Evolutionary conservation across 2,329 filamentous ascomycete genomes (phyloP).

Genomic region (Aspergillus neoniger): DNA sequence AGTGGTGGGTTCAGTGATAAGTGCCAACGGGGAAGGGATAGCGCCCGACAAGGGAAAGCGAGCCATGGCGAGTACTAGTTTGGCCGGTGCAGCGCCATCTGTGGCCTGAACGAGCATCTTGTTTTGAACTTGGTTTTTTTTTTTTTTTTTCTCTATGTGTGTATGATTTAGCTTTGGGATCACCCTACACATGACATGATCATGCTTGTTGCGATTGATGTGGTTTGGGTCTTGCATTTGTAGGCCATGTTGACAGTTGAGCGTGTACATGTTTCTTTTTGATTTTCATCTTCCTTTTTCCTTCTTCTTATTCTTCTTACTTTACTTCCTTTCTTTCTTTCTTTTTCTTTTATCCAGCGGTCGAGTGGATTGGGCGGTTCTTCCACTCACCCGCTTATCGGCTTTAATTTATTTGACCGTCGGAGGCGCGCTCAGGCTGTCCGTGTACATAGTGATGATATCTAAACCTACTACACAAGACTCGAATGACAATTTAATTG

Average conservation of each 20-base stretch:
- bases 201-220: not conserved
- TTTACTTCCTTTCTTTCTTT: not conserved
- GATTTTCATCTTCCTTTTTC: not conserved
- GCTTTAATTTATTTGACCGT: not conserved
- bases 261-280: not conserved
- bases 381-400: slow-evolving; percentile 3
- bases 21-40: slow-evolving; percentile 29
- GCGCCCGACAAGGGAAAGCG: slow-evolving; percentile 24
- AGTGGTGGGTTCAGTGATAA: slow-evolving; percentile 26
- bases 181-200: not conserved
- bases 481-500: not conserved
- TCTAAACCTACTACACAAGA: not conserved
- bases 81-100: slow-evolving; percentile 20
- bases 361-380: not conserved
- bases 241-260: not conserved
- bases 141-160: not conserved
- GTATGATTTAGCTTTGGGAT: not conserved
- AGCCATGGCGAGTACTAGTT: slow-evolving; percentile 5
- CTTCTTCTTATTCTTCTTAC: not conserved
- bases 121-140: not conserved
- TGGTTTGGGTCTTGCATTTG: not conserved
- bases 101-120: slow-evolving; percentile 17
- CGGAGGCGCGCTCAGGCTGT: not conserved
- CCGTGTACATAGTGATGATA: not conserved
- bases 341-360: not conserved